Base-by-base conservation (phyloP, 83 land plant genomes). In the Picea engelmannii region DNA sequence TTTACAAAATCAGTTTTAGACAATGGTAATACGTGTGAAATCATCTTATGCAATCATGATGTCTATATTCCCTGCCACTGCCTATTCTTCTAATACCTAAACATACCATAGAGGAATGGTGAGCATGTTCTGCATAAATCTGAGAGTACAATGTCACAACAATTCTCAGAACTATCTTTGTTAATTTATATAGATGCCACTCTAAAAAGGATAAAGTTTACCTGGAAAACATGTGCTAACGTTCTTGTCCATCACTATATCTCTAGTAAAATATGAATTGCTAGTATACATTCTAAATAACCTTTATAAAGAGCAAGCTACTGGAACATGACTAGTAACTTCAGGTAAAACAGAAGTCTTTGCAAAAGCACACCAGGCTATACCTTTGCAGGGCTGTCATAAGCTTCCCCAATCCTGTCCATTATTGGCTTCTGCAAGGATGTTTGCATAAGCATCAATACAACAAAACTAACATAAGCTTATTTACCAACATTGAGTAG, bases 321-420 rank as follows among this genome's bases (percentile, higher is more conserved):
- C 25, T 9, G n/a, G 23, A 15, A 74, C 5, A 21, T 47, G 38
- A 79, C 2, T 10, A 20, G 23, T 25, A 6, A n/a, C 21, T 62
- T 12, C 71, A 35, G 13, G 73, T 49, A 8, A 49, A 75, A 49
- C 59, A 52, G 18, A 6, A 75, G 23, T 3, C 24, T 59, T 75
- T 79, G 61, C 12, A 62, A 62, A 42, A 6, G 40, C 25, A 27
- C 20, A 81, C 42, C 44, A 68, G 16, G 20, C 82, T 85, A 78
- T 82, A 94, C 98, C 95, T 97, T 97, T 23, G 88, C 95, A 61
- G 92, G 82, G 67, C 87, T 93, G 17, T 89, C 94, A 83, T 92
- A 93, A 52, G 98, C 96, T 90, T 97, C 98, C 31, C 92, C 92
- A 82, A 97, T 89, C 58, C 93, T 88, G 90, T 95, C 99, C 76